Evolutionary conservation across 148 eudicot species (phyloP), one percentile per base, ranked within the genome.

Genomic region (Persicaria maculosa): DNA sequence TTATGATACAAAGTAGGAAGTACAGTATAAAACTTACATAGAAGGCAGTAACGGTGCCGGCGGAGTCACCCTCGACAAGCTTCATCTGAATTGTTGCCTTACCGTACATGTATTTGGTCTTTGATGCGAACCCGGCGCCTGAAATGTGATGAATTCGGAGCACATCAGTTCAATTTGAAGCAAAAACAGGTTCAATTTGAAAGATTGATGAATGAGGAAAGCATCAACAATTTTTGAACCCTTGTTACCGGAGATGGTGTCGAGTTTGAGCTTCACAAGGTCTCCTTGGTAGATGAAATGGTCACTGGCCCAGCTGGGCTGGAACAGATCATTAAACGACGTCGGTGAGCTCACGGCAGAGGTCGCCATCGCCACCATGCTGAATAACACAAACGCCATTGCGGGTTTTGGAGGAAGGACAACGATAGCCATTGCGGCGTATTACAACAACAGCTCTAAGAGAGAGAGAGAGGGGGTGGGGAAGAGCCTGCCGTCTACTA

Each of bases 91-190:
- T 77, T 9, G 77, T 83, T 17, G 88, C 96, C 79, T 88, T 92
- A 25, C 97, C 97, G 62, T 85, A 90, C 93, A 92, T 76, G 79
- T 92, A 92, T 78, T 92, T 92, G 81, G 84, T 88, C 78, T 92
- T 92, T 25, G 97, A 92, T 52, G 83, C 77, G 82, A 92, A 92
- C 73, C 97, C 97, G 83, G 96, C 97, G 0, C 97, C 97, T 92
- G 85, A 72, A 77, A 64, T 68, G 50, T 48, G 64, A 68, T 55
- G 4, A 0, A 57, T 31, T 16, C 22, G 55, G 22, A 40, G 46
- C 44, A 22, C 25, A 52, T 14, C 31, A 0, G 40, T 7, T 16
- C n/a, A 14, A 4, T 54, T 54, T 15, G 0, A 6, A 54, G 19
- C 7, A 4, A n/a, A 15, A 55, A 1, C 1, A 17, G n/a, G 59